Conservation (phyloP, 2,329 filamentous ascomycete genomes). For the Fusarium humuli region DNA sequence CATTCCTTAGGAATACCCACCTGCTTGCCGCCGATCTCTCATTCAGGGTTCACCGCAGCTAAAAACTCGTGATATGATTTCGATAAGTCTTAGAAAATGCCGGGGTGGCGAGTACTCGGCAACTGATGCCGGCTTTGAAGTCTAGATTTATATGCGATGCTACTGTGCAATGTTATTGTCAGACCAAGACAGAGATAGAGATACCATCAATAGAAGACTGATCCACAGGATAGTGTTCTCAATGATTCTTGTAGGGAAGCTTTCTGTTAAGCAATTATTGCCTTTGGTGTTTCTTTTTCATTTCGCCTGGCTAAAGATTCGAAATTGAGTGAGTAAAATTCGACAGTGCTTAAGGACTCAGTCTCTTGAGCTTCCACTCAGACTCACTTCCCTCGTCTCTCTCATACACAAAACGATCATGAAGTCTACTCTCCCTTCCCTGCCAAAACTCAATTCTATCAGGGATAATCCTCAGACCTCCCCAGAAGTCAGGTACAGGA, state of each 20-base stretch:
- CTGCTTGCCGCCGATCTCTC: conserved; percentile 4
- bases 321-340: background rate
- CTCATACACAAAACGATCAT: conserved; percentile 92
- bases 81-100: background rate
- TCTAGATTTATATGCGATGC: background rate
- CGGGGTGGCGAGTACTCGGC: background rate
- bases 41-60: conserved; percentile 11
- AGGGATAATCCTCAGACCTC: conserved; percentile 86
- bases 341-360: conserved; percentile 67
- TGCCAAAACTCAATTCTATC: conserved; percentile 96
- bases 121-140: background rate
- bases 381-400: conserved; percentile 61
- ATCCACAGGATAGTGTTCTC: background rate
- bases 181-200: background rate
- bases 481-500: conserved; percentile 94
- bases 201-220: background rate
- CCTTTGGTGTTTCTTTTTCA: background rate
- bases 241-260: background rate
- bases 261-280: background rate
- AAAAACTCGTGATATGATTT: conserved; percentile 9
- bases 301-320: background rate
- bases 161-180: conserved; percentile 1
- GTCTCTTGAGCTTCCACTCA: conserved; percentile 75
- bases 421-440: conserved; percentile 86
- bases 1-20: conserved; percentile 20